Evolutionary conservation across 139 green algal species (phyloP), one percentile per base, ranked within the genome.

Genomic region (Microglena sp.): DNA sequence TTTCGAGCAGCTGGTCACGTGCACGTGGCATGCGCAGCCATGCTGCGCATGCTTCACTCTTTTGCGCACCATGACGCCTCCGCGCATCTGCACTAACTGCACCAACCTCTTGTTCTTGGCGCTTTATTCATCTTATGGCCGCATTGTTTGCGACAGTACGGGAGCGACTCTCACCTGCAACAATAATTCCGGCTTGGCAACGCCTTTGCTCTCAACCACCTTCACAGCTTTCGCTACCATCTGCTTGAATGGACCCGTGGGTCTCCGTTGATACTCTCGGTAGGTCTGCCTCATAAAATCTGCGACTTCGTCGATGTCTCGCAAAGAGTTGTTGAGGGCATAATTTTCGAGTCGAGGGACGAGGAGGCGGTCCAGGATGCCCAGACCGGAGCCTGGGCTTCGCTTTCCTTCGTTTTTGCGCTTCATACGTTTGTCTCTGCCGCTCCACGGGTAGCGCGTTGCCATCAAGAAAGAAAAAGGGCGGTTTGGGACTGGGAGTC

Each of bases 211-310:
- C 46, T 64, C 63, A n/a, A 68, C 64, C 24, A 68, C 66, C 59
- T 70, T 68, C 4, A 80, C 53, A 4, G 74, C 64, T 28, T 45
- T 60, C 11, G 21, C 29, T 30, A 80, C 74, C 74, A 80, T 73
- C 60, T 76, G 68, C 33, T 53, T 50, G 57, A 94, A 84, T 2
- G 76, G 64, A 0, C 53, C 72, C 1, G 74, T 24, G 55, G 82
- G 78, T 43, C 77, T 71, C 1, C 87, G 71, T 58, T 83, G 62
- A 63, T 94, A 92, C 72, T 91, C 84, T 32, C 18, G 11, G 66
- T 90, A 84, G 11, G 54, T 68, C 7, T 45, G 34, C 1, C 82
- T 55, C 55, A 94, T 64, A 28, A 82, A 67, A 5, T 87, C 79
- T 0, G 62, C 66, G 11, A 87, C 76, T 5, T 73, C 77, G 2